phyloP scores from a whole-genome alignment of 345 rosid genomes.

The Pistacia atlantica region DNA sequence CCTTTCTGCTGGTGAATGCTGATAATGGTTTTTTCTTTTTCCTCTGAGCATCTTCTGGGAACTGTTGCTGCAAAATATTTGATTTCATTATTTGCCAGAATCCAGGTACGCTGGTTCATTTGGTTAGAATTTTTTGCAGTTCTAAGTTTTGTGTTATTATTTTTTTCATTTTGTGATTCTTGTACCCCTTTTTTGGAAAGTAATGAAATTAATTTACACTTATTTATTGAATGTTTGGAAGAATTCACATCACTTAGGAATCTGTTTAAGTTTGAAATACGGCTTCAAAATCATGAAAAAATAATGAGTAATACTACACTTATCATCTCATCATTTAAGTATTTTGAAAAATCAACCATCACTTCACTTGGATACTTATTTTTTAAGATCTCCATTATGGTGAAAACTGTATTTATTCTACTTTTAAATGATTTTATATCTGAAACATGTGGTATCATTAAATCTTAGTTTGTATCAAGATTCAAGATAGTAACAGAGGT shows the following conservation, averaged over 20 bases:
- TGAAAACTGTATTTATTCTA: background rate
- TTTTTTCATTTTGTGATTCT: background rate
- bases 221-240: background rate
- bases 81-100: background rate
- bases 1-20: background rate
- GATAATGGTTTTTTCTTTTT: background rate
- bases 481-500: no score
- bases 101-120: background rate
- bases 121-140: background rate
- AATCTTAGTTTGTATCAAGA: background rate
- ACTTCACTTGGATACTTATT: no score
- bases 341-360: no score
- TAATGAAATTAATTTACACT: background rate
- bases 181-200: background rate
- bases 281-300: background rate
- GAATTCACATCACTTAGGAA: background rate
- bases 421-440: background rate
- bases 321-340: no score
- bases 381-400: background rate
- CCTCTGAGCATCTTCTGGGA: background rate
- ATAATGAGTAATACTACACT: no score
- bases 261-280: background rate
- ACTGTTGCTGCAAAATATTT: background rate
- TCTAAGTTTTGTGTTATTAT: background rate
- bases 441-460: background rate